Evolutionary conservation across 1,139 yeast genomes (phyloP).

Genomic region (Saccharomyces hybrid): DNA sequence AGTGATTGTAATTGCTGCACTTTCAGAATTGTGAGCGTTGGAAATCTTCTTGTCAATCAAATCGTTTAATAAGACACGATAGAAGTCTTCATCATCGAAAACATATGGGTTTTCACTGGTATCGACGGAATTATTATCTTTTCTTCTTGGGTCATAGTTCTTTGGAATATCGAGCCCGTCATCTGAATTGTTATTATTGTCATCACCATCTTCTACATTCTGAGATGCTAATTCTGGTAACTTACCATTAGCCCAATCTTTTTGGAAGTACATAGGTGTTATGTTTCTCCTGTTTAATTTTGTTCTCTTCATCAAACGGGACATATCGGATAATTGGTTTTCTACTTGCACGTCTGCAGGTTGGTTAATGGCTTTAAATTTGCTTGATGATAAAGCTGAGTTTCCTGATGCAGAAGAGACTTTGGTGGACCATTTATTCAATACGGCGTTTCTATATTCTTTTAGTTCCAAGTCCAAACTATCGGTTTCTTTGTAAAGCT

Average conservation of each 20-base stretch:
- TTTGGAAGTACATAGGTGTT: constrained; percentile 52
- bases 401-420: constrained; percentile 86
- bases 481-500: constrained; percentile 40
- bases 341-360: constrained; percentile 80
- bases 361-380: constrained; percentile 82
- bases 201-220: constrained; percentile 32
- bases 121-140: constrained; percentile 89
- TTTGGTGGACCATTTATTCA: constrained; percentile 87
- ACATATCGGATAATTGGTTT: constrained; percentile 73
- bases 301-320: constrained; percentile 74
- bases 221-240: constrained; percentile 20
- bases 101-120: constrained; percentile 47
- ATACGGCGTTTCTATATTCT: constrained; percentile 53
- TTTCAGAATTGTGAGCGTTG: constrained; percentile 32
- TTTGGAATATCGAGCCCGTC: constrained; percentile 38
- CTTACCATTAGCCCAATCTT: constrained; percentile 28
- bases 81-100: constrained; percentile 94
- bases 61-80: constrained; percentile 78
- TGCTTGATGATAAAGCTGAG: constrained; percentile 62
- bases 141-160: constrained; percentile 52
- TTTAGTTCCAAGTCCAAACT: constrained; percentile 47
- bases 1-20: constrained; percentile 18
- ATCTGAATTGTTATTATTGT: constrained; percentile 35
- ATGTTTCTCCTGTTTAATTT: constrained; percentile 66
- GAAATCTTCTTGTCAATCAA: constrained; percentile 75